Conservation (phyloP, 768 basidiomycete genomes). For the Sistotremastrum suecicum region DNA sequence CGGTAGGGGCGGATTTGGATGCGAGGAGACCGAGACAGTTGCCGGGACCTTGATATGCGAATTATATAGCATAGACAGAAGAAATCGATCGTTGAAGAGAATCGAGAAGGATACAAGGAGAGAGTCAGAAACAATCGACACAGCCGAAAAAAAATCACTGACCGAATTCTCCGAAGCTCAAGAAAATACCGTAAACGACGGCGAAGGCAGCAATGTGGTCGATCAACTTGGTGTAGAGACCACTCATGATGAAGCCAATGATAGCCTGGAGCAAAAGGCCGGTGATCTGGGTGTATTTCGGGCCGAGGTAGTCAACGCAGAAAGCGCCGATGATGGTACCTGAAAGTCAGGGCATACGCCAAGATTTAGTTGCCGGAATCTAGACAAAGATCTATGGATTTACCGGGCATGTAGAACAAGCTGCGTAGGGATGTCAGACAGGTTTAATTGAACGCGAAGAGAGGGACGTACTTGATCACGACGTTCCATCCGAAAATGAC, state of each 20-base stretch:
- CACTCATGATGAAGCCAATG: conserved; percentile 85
- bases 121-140: not conserved
- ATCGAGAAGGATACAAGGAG: not conserved
- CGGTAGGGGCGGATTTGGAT: conserved; percentile 74
- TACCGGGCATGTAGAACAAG: conserved; percentile 54
- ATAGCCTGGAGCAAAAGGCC: conserved; percentile 57
- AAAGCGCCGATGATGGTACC: conserved; percentile 63
- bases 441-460: conserved; percentile 7
- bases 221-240: conserved; percentile 54
- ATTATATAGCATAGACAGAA: not conserved
- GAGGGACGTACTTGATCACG: conserved; percentile 53
- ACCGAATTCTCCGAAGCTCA: conserved; percentile 81
- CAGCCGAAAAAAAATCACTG: conserved; percentile 7
- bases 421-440: conserved; percentile 15
- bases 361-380: conserved; percentile 4
- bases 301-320: conserved; percentile 58
- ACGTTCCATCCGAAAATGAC: conserved; percentile 75
- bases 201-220: conserved; percentile 62
- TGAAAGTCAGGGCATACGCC: conserved; percentile 7
- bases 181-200: conserved; percentile 83
- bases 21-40: conserved; percentile 80
- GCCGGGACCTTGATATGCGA: conserved; percentile 43
- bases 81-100: not conserved
- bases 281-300: conserved; percentile 57
- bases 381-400: not conserved